Evolutionary conservation across 129 eudicot genomes (phyloP), one percentile per base, ranked within the genome.

Genomic region (Sambucus nigra): DNA sequence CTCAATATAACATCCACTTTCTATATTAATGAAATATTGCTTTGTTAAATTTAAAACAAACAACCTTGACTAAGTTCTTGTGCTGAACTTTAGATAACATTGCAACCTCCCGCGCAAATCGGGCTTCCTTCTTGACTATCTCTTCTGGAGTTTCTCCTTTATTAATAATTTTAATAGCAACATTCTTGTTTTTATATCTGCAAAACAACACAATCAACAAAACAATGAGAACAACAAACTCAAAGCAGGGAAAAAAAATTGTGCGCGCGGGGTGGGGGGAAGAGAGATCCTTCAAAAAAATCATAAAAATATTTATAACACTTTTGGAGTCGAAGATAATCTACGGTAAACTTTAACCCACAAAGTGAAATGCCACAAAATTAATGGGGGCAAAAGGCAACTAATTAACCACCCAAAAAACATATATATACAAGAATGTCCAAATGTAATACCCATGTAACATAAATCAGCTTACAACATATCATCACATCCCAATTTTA

Each of bases 61-160:
- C 47, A 69, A 88, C 94, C 97, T 88, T 88, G 49, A 88, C 97
- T 59, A 88, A 73, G 69, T 88, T 84, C 69, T 75, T 88, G 81
- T 88, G 97, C 61, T 81, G 87, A 28, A 88, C 97, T 84, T 68
- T 78, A 24, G 97, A 77, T 52, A 88, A 70, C 97, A 88, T 88
- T 32, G 87, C 97, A 62, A 88, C 91, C 65, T 88, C 94, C 64
- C 97, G 79, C 7, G 49, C 88, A 71, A 84, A 88, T 45, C 92
- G 72, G 32, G 68, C 77, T 55, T 88, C 95, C 46, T 57, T 73
- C 73, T 84, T 88, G 24, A 79, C 81, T 63, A 80, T 73, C 73
- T 78, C 88, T 63, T 88, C 94, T 2, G 82, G 80, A 3, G 88
- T 88, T 25, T 88, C 97, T n/a, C 97, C 95, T 69, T 63, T 80